Evolutionary conservation across 2,329 filamentous ascomycete species (phyloP).

Genomic region (Shiraia sp.): DNA sequence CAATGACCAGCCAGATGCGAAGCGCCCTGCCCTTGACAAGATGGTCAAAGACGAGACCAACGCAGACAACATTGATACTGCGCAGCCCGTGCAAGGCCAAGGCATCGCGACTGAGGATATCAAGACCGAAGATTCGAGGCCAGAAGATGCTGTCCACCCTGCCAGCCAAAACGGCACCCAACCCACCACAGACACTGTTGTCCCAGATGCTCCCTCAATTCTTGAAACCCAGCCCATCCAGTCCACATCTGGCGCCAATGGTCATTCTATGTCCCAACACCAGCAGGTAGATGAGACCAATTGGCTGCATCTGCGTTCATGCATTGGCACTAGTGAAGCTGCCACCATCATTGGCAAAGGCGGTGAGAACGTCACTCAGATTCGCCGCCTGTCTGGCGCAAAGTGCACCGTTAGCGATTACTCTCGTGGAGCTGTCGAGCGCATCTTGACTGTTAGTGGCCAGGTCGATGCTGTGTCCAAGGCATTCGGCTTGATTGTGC

Average conservation of each 20-base stretch:
- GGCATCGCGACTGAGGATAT: slow-evolving; percentile 38
- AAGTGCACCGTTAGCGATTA: slow-evolving; percentile 99
- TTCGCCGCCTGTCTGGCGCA: slow-evolving; percentile 89
- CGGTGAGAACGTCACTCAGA: slow-evolving; percentile 97
- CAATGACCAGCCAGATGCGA: slow-evolving; percentile 93
- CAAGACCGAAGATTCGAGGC: slow-evolving; percentile 30
- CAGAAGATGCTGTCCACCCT: slow-evolving; percentile 26
- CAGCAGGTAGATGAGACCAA: slow-evolving; percentile 81
- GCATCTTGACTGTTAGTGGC: slow-evolving; percentile 95
- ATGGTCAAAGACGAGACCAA: slow-evolving; percentile 67
- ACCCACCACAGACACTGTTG: slow-evolving; percentile 69
- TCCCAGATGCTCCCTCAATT: slow-evolving; percentile 61
- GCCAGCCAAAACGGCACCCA: slow-evolving; percentile 53
- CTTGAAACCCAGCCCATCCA: slow-evolving; percentile 63
- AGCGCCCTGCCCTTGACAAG: slow-evolving; percentile 95
- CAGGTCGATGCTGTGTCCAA: slow-evolving; percentile 96
- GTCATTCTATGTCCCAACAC: slow-evolving; percentile 50
- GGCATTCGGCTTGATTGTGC: slow-evolving; percentile 97
- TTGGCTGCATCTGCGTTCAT: slow-evolving; percentile 96
- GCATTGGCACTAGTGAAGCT: slow-evolving; percentile 96
- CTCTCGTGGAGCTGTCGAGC: slow-evolving; percentile 93
- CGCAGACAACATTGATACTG: slow-evolving; percentile 54
- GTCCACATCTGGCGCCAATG: slow-evolving; percentile 59
- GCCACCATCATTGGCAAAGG: slow-evolving; percentile 98
- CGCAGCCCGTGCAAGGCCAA: slow-evolving; percentile 41